Evolutionary conservation across 495 filamentous ascomycete species (phyloP).

Genomic region (Stereocaulon alpinum): DNA sequence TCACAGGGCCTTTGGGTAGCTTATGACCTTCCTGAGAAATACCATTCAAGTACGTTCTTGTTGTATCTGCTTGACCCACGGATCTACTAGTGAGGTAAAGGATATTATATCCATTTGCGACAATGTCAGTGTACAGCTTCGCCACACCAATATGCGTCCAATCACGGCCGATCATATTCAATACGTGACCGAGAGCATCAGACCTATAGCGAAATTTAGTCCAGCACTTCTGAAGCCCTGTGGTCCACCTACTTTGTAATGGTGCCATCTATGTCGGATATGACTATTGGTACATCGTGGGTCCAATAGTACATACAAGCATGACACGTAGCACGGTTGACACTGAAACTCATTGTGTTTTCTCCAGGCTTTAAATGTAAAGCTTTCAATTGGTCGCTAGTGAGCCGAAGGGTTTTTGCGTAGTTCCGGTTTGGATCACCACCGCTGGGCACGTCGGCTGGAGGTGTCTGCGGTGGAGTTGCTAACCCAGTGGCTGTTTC

Average conservation of each 20-base stretch:
- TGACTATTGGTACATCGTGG: slow-evolving; percentile 82
- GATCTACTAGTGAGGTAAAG: slow-evolving; percentile 94
- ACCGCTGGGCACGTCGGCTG: slow-evolving; percentile 37
- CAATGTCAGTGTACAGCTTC: slow-evolving; percentile 93
- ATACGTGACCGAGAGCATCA: slow-evolving; percentile 90
- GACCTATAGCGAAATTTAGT: slow-evolving; percentile 38
- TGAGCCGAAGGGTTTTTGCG: slow-evolving; percentile 93
- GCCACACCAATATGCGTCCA: slow-evolving; percentile 97
- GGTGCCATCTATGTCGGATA: slow-evolving; percentile 97
- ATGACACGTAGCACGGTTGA: slow-evolving; percentile 84
- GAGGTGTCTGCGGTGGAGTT: slow-evolving; percentile 71
- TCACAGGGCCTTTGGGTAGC: slow-evolving; percentile 81
- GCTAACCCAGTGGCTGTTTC: slow-evolving; percentile 57
- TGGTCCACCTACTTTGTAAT: slow-evolving; percentile 67
- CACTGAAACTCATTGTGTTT: slow-evolving; percentile 91
- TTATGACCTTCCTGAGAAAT: slow-evolving; percentile 80
- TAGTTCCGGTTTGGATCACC: slow-evolving; percentile 74
- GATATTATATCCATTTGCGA: slow-evolving; percentile 93
- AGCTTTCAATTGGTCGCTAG: slow-evolving; percentile 87
- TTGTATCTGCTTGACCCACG: slow-evolving; percentile 88
- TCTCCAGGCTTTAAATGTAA: slow-evolving; percentile 71
- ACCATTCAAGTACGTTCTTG: slow-evolving; percentile 80
- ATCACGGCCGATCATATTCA: slow-evolving; percentile 96
- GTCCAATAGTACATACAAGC: slow-evolving; percentile 91
- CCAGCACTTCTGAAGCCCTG: background rate